A percentile compares a stretch with the other conserved stretches of the same genome.
Conservation (phyloP, 495 filamentous ascomycete genomes). For the Trichodelitschia bisporula region DNA sequence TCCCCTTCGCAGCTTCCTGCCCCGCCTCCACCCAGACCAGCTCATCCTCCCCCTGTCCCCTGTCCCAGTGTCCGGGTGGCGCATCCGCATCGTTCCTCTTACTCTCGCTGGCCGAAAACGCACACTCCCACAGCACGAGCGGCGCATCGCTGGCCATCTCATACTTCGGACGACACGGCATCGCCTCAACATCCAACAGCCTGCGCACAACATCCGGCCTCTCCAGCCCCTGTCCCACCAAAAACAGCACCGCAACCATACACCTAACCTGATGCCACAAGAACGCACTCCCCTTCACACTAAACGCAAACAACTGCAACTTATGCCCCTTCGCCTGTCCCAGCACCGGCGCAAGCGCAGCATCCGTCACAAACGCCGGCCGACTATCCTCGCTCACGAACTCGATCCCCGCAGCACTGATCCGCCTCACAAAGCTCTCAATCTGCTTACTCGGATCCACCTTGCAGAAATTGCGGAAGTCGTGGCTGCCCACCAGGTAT, state of each 20-base stretch:
- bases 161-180: slow-evolving; percentile 47
- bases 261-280: slow-evolving; percentile 94
- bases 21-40: slow-evolving; percentile 55
- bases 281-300: slow-evolving; percentile 75
- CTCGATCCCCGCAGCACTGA: slow-evolving; percentile 55
- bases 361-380: slow-evolving; percentile 2
- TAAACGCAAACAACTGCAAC: slow-evolving; percentile 63
- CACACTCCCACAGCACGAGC: slow-evolving; percentile 83
- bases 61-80: slow-evolving; percentile 16
- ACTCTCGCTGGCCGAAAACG: slow-evolving; percentile 34
- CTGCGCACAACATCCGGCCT: slow-evolving; percentile 40
- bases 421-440: slow-evolving; percentile 48
- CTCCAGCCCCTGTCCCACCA: slow-evolving; percentile 80
- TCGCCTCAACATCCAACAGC: slow-evolving; percentile 49
- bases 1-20: slow-evolving; percentile 19
- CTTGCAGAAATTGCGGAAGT: slow-evolving; percentile 95
- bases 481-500: slow-evolving; percentile 57
- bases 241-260: slow-evolving; percentile 69
- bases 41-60: slow-evolving; percentile 28
- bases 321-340: slow-evolving; percentile 5
- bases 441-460: slow-evolving; percentile 70
- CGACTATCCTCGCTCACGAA: slow-evolving; percentile 21
- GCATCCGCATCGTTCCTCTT: no score
- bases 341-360: no score
- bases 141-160: slow-evolving; percentile 74